Conservation (phyloP, 75 land plant species). For the Pinus tabuliformis region DNA sequence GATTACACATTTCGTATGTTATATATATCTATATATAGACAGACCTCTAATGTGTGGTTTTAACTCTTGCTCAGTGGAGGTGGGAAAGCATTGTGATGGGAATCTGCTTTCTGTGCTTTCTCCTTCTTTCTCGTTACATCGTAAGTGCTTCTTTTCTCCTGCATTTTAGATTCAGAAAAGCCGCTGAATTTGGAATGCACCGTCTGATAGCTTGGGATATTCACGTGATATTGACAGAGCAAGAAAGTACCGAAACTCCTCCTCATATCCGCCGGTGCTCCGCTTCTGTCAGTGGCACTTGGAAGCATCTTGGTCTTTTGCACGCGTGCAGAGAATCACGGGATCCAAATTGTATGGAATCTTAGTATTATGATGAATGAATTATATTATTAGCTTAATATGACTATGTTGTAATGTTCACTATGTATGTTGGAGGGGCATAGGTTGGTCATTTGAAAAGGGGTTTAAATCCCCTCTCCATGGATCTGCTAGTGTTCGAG, state of each 20-base stretch:
- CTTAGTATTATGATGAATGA: no score
- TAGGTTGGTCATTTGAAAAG: conserved; percentile 28
- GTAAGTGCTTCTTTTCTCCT: conserved; percentile 17
- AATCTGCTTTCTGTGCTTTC: conserved; percentile 41
- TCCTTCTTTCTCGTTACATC: conserved; percentile 24
- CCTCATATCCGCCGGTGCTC: conserved; percentile 46
- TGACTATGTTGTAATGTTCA: no score
- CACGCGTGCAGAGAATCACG: conserved; percentile 57
- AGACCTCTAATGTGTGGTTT: no score
- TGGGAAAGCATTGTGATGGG: conserved; percentile 59
- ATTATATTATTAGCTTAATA: no score
- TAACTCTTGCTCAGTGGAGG: conserved; percentile 50
- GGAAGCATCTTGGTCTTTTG: conserved; percentile 56
- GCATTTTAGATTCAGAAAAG: no score
- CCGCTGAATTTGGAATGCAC: no score
- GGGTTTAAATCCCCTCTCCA: conserved; percentile 34
- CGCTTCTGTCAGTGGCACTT: conserved; percentile 39
- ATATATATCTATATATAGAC: no score
- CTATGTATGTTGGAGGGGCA: no score
- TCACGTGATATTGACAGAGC: conserved; percentile 19
- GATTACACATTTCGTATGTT: no score
- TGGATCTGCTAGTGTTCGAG: neutral
- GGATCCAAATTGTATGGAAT: conserved; percentile 45
- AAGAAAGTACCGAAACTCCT: conserved; percentile 37
- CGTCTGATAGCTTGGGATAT: neutral